Base-by-base conservation (phyloP, 345 rosid genomes). In the Garcia nutans region DNA sequence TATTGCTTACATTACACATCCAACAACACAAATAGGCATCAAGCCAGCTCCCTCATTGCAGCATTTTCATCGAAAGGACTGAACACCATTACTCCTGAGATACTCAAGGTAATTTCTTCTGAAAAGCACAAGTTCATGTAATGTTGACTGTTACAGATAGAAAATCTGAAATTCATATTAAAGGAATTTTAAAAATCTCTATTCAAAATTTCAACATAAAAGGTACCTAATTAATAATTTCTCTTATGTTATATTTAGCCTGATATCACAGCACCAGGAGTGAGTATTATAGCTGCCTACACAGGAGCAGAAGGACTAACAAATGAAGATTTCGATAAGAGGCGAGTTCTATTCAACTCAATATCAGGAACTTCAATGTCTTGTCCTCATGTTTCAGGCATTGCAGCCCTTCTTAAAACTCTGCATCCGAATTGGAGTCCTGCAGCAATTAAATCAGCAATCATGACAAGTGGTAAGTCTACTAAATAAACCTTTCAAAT, bases 351-450 rank as follows among this genome's bases (percentile, higher is more conserved):
- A 22, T 80, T 71, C 11, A 80, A 80, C 73, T 58, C 79, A 3
- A 8, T 80, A 47, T 80, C 82, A 58, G 83, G 83, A 10, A 80
- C 83, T 72, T 80, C 83, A 24, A 80, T 80, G 83, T 72, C 83
- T 8, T 80, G 83, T 28, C 83, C 83, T 66, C 83, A 80, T 73
- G 77, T 80, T 68, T 71, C 83, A 42, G 83, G 83, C 58, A 68
- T 76, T 37, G 77, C 73, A 28, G 83, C 77, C 70, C 80, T 80
- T 54, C 83, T 80, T 44, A 77, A 54, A 54, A 41, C 74, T n/a
- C 50, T 80, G 52, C 61, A 80, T 73, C 83, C 80, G 16, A 26
- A 15, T 68, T 80, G 83, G 83, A 76, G 77, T 17, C 83, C 83
- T 19, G 83, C 83, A 2, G 77, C 77, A 10, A 80, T 80, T 61